Evolutionary conservation across 768 basidiomycete genomes (phyloP).

Genomic region (Agrocybe chaxingu): DNA sequence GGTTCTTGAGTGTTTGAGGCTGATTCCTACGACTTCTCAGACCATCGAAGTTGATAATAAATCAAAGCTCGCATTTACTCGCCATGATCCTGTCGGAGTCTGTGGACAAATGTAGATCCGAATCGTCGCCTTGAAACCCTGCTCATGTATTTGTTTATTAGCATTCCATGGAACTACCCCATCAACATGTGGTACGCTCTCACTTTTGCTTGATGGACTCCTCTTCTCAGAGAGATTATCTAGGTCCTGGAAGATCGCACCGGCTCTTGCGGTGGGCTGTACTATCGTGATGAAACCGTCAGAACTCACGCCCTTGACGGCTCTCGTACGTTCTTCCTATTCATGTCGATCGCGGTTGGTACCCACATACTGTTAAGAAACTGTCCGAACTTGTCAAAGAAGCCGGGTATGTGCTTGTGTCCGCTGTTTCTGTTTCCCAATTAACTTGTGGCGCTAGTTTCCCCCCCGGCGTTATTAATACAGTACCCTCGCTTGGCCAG

Average conservation of each 20-base stretch:
- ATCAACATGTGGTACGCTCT: slow-evolving; percentile 73
- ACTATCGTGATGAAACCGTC: slow-evolving; percentile 96
- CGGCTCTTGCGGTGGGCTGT: slow-evolving; percentile 88
- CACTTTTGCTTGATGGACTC: background rate
- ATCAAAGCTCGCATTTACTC: slow-evolving; percentile 80
- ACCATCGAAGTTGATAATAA: slow-evolving; percentile 79
- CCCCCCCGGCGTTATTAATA: slow-evolving; percentile 90
- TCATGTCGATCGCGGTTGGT: background rate
- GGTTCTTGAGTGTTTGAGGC: background rate
- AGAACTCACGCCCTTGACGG: slow-evolving; percentile 81
- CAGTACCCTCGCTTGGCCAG: slow-evolving; percentile 76
- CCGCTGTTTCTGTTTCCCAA: slow-evolving; percentile 8
- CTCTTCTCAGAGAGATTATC: slow-evolving; percentile 2
- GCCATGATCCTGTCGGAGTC: slow-evolving; percentile 90
- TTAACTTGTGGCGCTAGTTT: slow-evolving; percentile 45
- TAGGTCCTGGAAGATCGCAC: slow-evolving; percentile 91
- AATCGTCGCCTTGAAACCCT: slow-evolving; percentile 1
- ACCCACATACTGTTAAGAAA: slow-evolving; percentile 45
- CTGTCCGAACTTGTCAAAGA: slow-evolving; percentile 78
- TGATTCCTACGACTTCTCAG: slow-evolving; percentile 28
- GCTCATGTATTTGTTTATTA: slow-evolving; percentile 22
- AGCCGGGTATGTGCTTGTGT: slow-evolving; percentile 61
- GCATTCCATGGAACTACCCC: slow-evolving; percentile 93
- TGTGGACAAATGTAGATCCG: slow-evolving; percentile 81
- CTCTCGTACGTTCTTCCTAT: slow-evolving; percentile 49